phyloP scores from a whole-genome alignment of 2,329 filamentous ascomycete genomes.

The Alternaria sp. region DNA sequence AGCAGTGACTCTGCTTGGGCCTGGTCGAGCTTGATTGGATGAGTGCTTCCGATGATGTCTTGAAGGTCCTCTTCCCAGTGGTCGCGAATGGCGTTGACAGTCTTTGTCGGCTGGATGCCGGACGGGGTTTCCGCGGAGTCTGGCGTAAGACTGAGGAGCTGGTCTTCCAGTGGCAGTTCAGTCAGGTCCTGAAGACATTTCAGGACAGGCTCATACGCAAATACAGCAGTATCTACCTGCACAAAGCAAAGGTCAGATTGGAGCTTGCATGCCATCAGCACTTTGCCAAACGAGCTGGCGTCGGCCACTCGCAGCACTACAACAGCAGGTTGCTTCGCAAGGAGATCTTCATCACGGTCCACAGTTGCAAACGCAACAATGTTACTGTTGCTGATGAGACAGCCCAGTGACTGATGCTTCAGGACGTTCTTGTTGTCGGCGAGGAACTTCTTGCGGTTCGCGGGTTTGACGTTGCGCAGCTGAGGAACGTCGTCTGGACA shows the following conservation, averaged over 20 bases:
- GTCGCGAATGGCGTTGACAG: constrained; percentile 33
- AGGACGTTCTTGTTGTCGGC: constrained; percentile 57
- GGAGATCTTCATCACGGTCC: constrained; percentile 57
- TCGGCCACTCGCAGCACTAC: constrained; percentile 62
- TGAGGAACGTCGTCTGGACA: constrained; percentile 55
- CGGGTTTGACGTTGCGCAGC: constrained; percentile 40
- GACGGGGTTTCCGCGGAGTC: constrained; percentile 27
- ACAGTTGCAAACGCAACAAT: constrained; percentile 68
- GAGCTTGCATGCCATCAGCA: constrained; percentile 48
- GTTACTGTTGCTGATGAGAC: constrained; percentile 58
- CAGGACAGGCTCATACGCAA: constrained; percentile 73
- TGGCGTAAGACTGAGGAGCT: constrained; percentile 53
- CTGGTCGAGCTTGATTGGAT: constrained; percentile 52
- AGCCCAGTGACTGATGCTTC: constrained; percentile 67
- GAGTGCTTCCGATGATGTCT: constrained; percentile 21
- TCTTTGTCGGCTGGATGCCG: constrained; percentile 26
- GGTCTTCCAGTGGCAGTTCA: constrained; percentile 62
- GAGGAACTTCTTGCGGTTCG: constrained; percentile 55
- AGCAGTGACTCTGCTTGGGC: constrained; percentile 66
- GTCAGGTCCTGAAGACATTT: constrained; percentile 63
- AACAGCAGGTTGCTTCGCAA: constrained; percentile 55
- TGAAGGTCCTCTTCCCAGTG: constrained; percentile 26
- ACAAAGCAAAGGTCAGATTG: constrained; percentile 56
- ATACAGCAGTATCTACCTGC: constrained; percentile 69
- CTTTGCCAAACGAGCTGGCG: constrained; percentile 53